These are phyloP conservation scores for Mucor indicus DNA, from an alignment of 371 early-diverging fungal genomes.

Conservation along the genomic window DNA sequence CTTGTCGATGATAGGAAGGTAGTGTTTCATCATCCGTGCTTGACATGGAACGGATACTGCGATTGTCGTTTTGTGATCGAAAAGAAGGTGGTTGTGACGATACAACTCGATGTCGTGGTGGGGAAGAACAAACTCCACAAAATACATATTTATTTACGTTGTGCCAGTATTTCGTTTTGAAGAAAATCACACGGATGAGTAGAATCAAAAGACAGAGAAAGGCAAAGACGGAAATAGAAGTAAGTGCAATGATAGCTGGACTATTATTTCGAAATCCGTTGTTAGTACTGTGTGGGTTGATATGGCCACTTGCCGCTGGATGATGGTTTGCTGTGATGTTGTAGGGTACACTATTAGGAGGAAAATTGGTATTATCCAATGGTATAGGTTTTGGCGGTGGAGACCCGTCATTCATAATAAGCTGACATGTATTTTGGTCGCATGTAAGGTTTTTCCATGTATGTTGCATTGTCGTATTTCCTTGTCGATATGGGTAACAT, in stretches of 20 bases:
- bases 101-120: conserved; percentile 1
- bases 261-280: not conserved
- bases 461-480: conserved; percentile 11
- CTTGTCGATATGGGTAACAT: conserved; percentile 33
- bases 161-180: conserved; percentile 4
- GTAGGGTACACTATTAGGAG: not conserved
- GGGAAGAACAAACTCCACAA: not conserved
- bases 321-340: no score
- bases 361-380: not conserved
- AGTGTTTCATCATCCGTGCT: no score
- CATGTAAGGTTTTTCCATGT: conserved; percentile 33
- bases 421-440: conserved; percentile 18
- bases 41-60: not conserved
- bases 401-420: conserved; percentile 1
- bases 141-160: not conserved
- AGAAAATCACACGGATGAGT: not conserved
- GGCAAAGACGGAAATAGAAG: not conserved
- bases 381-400: not conserved
- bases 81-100: conserved; percentile 34
- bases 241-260: not conserved
- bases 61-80: not conserved
- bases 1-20: conserved; percentile 30
- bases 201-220: not conserved
- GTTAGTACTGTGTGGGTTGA: no score
- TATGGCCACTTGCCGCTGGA: conserved; percentile 1